Conservation (phyloP, 2,329 filamentous ascomycete genomes). For the Xylariaceae sp. region DNA sequence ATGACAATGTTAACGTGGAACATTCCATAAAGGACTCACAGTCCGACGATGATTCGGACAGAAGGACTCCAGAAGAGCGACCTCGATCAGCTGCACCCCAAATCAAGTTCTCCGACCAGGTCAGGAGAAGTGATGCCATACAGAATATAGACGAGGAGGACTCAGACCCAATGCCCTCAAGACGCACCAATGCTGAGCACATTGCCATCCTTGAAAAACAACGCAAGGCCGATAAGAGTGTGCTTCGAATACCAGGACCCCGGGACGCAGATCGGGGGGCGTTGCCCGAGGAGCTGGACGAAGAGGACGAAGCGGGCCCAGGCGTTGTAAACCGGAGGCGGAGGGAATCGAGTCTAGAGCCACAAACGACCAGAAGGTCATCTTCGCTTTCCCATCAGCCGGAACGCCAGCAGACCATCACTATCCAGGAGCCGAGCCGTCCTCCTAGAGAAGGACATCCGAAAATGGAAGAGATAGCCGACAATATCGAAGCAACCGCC, state of each 20-base stretch:
- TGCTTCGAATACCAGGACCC: slow-evolving; percentile 85
- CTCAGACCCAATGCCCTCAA: slow-evolving; percentile 46
- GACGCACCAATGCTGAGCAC: slow-evolving; percentile 65
- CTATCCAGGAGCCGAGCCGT: slow-evolving; percentile 60
- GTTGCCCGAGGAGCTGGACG: slow-evolving; percentile 53
- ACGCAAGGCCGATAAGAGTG: slow-evolving; percentile 65
- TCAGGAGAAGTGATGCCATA: slow-evolving; percentile 55
- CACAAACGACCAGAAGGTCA: slow-evolving; percentile 3
- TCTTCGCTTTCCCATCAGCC: slow-evolving; percentile 14
- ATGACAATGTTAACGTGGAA: slow-evolving; percentile 20
- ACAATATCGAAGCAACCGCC: slow-evolving; percentile 38
- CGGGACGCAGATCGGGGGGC: slow-evolving; percentile 83
- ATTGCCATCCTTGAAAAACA: slow-evolving; percentile 87
- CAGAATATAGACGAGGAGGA: slow-evolving; percentile 37
- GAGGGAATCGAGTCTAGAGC: slow-evolving; percentile 25
- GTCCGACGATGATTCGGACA: slow-evolving; percentile 13
- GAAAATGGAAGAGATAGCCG: slow-evolving; percentile 31
- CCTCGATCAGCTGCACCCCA: slow-evolving; percentile 33
- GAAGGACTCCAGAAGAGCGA: slow-evolving; percentile 7
- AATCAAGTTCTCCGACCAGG: slow-evolving; percentile 41
- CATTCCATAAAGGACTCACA: slow-evolving; percentile 11
- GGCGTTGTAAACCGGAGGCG: slow-evolving; percentile 26
- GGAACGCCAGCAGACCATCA: slow-evolving; percentile 53
- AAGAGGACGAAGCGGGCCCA: slow-evolving; percentile 25
- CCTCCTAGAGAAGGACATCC: slow-evolving; percentile 28